Evolutionary conservation across 164 flowering plant species (phyloP), one percentile per base, ranked within the genome.

Genomic region (Paratinospora sagittata): DNA sequence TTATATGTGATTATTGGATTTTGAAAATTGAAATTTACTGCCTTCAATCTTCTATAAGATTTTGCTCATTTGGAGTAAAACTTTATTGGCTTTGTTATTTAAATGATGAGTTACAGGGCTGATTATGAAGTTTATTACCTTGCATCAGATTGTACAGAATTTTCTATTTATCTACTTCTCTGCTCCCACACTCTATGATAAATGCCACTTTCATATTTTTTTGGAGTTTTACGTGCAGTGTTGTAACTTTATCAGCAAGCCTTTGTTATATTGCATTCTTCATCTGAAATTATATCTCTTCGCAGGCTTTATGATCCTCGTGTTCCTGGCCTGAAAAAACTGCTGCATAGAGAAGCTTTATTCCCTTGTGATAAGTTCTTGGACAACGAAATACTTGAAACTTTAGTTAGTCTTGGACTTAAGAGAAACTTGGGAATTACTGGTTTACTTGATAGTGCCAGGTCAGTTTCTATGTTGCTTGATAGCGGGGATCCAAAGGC

Each of bases 271-370:
- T 30, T 60, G 37, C 43, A 27, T 36, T 67, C 23, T 66, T 62
- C 11, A 57, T 23, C 26, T 68, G 17, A 37, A 63, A 19, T 19
- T 21, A 16, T 43, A 43, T 67, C 68, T 74, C 19, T 73, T 80
- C 69, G 78, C 91, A 94, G 98, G 87, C 91, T 94, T 55, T 94
- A 92, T 81, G 98, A 94, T 85, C 97, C 98, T 74, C 97, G 96
- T 66, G 80, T 92, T 57, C 85, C 87, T 68, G 93, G 84, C 74
- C 76, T 90, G 49, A 82, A 74, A 69, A 75, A 84, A 73, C 23
- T 90, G 68, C 88, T 94, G 60, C 90, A 88, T 69, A 75, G 36
- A 71, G 88, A 85, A 67, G 82, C 81, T 39, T 94, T 85, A 82
- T 94, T 94, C 79, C 98, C 98, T 70, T 85, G 89, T 75, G 88